A percentile compares a stretch with the other conserved stretches of the same genome.
Evolutionary conservation across 305 asterid genomes (phyloP).

Genomic region (Petunia hybrid): DNA sequence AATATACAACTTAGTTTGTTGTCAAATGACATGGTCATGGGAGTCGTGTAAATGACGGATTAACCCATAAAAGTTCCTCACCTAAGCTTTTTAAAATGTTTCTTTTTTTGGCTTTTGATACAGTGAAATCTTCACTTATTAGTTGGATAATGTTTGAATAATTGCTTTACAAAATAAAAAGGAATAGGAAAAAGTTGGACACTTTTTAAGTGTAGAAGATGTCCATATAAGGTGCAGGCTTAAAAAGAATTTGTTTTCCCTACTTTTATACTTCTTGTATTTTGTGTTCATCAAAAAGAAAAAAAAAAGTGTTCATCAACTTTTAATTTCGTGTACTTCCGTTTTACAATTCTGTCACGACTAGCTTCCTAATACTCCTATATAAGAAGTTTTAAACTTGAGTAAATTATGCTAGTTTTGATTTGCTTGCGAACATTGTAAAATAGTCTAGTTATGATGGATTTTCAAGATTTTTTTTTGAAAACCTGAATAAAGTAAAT

Average conservation of each 20-base stretch:
- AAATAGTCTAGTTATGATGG: not conserved
- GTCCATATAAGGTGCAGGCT: not conserved
- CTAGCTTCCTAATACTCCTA: not conserved
- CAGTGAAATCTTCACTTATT: not conserved
- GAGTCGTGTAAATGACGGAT: constrained; percentile 27
- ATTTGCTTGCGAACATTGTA: not conserved
- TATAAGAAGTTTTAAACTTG: no score
- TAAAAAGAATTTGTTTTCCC: not conserved
- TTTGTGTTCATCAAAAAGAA: no score
- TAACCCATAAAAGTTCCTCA: not conserved
- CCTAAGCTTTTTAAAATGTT: not conserved
- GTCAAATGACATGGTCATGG: constrained; percentile 10
- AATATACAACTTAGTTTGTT: not conserved
- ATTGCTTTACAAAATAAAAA: not conserved
- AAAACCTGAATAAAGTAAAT: not conserved
- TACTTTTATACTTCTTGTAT: no score
- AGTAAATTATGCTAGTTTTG: not conserved
- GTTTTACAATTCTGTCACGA: not conserved
- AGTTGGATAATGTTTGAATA: constrained; percentile 1
- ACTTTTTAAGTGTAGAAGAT: not conserved
- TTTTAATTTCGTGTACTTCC: not conserved
- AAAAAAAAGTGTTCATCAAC: no score
- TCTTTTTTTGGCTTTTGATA: not conserved
- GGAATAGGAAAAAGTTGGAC: not conserved
- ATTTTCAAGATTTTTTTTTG: not conserved